Percentiles rank a stretch among this genome's conserved stretches.
phyloP scores from a whole-genome alignment of 208 protist species.

The Leishmania lainsoni region DNA sequence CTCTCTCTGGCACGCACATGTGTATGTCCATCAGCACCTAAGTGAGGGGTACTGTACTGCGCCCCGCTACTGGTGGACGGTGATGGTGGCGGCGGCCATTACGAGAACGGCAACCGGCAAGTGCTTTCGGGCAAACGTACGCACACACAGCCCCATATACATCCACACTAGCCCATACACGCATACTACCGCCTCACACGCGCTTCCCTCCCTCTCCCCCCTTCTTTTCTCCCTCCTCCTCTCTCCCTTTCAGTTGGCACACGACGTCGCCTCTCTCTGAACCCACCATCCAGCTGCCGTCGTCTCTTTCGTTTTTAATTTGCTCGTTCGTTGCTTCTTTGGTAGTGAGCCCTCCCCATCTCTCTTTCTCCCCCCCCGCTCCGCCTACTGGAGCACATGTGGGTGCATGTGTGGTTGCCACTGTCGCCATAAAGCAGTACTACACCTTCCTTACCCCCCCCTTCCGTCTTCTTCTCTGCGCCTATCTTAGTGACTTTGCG shows the following conservation, averaged over 20 bases:
- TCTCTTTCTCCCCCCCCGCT: not conserved
- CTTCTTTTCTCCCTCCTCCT: not conserved
- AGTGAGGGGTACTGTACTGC: not conserved
- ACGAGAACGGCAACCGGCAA: not conserved
- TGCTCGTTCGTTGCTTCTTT: too few relatives aligned
- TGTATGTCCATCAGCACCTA: not conserved
- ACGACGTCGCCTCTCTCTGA: not conserved
- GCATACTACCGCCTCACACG: not conserved
- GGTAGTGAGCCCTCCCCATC: not conserved
- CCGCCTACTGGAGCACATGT: not conserved
- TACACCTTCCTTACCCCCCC: not conserved
- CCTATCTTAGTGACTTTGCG: not conserved
- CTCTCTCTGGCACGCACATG: not conserved
- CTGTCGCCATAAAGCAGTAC: not conserved
- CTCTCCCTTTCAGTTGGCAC: not conserved
- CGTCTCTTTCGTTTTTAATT: too few relatives aligned
- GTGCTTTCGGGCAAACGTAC: not conserved
- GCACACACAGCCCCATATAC: not conserved
- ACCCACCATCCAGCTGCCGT: not conserved
- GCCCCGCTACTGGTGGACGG: not conserved
- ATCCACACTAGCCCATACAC: not conserved
- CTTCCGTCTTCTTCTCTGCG: not conserved
- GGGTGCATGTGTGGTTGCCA: not conserved
- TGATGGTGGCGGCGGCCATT: not conserved
- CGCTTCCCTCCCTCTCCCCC: not conserved